Base-by-base conservation (phyloP, 2,329 filamentous ascomycete genomes). In the Neurospora crassa region DNA sequence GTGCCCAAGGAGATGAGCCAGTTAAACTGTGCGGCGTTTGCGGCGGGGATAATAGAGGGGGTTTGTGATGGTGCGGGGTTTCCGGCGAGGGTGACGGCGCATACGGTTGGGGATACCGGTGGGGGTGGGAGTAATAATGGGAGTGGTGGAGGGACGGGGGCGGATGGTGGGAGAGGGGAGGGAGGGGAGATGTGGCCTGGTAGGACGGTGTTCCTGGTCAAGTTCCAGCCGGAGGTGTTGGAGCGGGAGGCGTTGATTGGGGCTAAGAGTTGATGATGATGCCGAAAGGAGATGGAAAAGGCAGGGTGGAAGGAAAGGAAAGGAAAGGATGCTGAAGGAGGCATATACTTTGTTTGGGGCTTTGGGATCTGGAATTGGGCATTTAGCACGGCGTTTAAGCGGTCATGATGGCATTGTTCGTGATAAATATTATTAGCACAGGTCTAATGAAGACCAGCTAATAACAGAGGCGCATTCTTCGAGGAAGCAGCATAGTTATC, bases 1-100 rank as follows among this genome's bases (percentile, higher is more conserved):
- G 91, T 98, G 70, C 96, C 96, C 18, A 91, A 91, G 78, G 96
- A 99, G 82, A 97, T 99, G 92, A 94, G 88, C 82, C 92, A 96
- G 87, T 86, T 99, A 78, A 98, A 97, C 81, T 97, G 95, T 81
- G 96, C 95, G 20, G 96, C 96, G 11, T 99, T 92, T 79, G 94
- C 97, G 24, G 96, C 96, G 0, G 96, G 96, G 20, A 92, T 99
- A 74, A 90, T 99, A 71, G 96, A 99, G 85, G 96, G 96, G 29
- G 90, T 97, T 12, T 97, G 96, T 81, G 96, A 98, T 81, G 95
- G 94, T 10, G 93, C 92, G 59, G 94, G 92, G 7, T 97, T 97
- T 79, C 90, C 91, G 67, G 95, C 93, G 0, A 90, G 91, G 74
- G 96, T 98, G 24, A 96, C 92, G 72, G 95, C 96, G 75, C 96